phyloP scores from a whole-genome alignment of 2,329 filamentous ascomycete genomes.

The Alternaria longipes region DNA sequence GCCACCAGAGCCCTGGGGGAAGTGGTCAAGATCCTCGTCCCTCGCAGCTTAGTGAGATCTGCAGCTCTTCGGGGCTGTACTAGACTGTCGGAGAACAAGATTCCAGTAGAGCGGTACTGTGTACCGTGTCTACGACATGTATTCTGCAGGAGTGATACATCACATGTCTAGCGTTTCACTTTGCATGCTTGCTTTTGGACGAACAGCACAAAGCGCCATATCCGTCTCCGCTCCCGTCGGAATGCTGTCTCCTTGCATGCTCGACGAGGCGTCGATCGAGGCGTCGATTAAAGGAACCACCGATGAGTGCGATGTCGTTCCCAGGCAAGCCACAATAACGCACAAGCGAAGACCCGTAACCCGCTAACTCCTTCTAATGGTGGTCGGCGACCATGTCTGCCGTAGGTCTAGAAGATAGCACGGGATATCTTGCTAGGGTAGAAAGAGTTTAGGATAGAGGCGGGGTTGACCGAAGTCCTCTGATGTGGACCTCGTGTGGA shows the following conservation, averaged over 20 bases:
- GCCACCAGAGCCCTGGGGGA: not conserved
- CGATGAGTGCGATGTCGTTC: not conserved
- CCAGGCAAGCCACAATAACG: slow-evolving; percentile 4
- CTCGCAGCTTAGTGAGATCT: not conserved
- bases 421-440: not conserved
- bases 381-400: slow-evolving; percentile 8
- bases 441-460: not conserved
- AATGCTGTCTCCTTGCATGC: not conserved
- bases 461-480: not conserved
- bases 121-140: not conserved
- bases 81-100: not conserved
- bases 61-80: not conserved
- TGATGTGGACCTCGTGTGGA: not conserved
- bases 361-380: not conserved
- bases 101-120: slow-evolving; percentile 6
- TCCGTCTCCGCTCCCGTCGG: not conserved
- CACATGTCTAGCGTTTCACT: not conserved
- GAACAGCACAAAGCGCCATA: not conserved
- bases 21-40: not conserved
- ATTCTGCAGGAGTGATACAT: not conserved
- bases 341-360: not conserved
- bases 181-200: not conserved
- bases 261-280: slow-evolving; percentile 1
- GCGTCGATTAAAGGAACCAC: not conserved
- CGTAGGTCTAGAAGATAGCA: not conserved